phyloP scores from a whole-genome alignment of 345 rosid species.

The Aurinia saxatilis region DNA sequence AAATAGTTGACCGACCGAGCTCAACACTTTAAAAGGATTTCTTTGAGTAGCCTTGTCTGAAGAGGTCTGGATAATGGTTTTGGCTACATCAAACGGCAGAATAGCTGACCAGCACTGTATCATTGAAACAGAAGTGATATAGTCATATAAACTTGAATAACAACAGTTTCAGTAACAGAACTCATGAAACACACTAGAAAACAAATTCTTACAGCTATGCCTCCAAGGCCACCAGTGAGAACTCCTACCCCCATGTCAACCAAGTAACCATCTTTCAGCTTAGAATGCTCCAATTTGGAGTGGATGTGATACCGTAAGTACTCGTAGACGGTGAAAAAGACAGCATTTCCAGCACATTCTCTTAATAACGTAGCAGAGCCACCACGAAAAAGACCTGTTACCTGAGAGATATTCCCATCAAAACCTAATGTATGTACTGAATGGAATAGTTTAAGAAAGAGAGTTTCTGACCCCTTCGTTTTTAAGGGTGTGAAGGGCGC shows the following conservation, averaged over 20 bases:
- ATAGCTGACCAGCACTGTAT: constrained; percentile 75
- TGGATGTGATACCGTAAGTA: constrained; percentile 65
- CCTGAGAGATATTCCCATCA: constrained; percentile 55
- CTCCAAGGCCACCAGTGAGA: constrained; percentile 81
- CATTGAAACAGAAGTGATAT: not conserved
- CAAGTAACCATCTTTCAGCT: constrained; percentile 43
- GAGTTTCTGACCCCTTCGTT: constrained; percentile 73
- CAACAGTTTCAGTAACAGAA: not conserved
- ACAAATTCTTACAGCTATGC: constrained; percentile 72
- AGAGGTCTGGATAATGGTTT: constrained; percentile 85
- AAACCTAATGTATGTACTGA: not conserved
- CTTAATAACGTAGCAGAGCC: constrained; percentile 74
- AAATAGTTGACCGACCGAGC: constrained; percentile 40
- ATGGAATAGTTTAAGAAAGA: not conserved
- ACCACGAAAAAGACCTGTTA: constrained; percentile 81
- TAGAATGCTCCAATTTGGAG: constrained; percentile 37
- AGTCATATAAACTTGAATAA: not conserved
- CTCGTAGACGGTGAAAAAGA: constrained; percentile 77
- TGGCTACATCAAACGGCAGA: constrained; percentile 83
- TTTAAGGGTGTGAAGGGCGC: constrained; percentile 69
- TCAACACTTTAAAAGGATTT: constrained; percentile 68
- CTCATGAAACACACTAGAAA: constrained; percentile 3
- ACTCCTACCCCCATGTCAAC: constrained; percentile 83
- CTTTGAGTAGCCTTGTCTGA: constrained; percentile 46
- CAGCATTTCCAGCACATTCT: constrained; percentile 76